Percentiles rank a stretch among this genome's conserved stretches.
Conservation (phyloP, 169 alveolate species). For the Sarcocystis neurona region DNA sequence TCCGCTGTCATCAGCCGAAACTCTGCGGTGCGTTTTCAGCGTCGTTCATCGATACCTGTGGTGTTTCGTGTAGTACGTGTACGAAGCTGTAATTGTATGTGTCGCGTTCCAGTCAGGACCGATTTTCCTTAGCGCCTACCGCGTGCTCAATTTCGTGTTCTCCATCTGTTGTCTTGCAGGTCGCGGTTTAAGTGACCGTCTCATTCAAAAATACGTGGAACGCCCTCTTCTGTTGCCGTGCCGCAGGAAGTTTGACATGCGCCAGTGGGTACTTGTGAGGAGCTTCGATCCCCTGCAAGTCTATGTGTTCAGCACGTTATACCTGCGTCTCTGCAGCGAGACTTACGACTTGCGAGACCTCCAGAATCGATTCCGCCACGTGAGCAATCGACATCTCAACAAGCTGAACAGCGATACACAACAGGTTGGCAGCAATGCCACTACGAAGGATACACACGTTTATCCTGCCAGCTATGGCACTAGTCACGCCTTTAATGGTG, state of each 20-base stretch:
- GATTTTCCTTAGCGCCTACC: neutral
- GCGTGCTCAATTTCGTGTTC: neutral
- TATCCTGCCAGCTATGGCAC: neutral
- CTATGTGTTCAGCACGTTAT: constrained; percentile 88
- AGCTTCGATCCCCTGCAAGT: constrained; percentile 89
- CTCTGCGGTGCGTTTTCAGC: too few species aligned
- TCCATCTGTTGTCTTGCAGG: constrained; percentile 23
- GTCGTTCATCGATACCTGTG: too few species aligned
- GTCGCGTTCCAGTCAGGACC: neutral
- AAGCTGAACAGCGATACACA: constrained; percentile 18
- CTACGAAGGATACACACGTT: neutral
- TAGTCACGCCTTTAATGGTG: too few species aligned
- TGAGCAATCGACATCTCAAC: constrained; percentile 56
- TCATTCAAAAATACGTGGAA: constrained; percentile 88
- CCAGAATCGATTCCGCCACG: constrained; percentile 26
- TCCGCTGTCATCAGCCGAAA: too few species aligned
- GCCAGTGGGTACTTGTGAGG: constrained; percentile 90
- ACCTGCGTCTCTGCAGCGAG: constrained; percentile 90
- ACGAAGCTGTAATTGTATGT: neutral
- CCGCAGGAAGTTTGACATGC: constrained; percentile 89
- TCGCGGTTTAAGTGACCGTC: constrained; percentile 81
- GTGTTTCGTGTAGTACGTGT: too few species aligned
- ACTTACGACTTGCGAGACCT: constrained; percentile 64
- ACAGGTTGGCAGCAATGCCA: neutral
- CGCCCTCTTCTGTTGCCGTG: constrained; percentile 92